phyloP scores from a whole-genome alignment of 805 yeast species.

The Cyberlindnera americana region DNA sequence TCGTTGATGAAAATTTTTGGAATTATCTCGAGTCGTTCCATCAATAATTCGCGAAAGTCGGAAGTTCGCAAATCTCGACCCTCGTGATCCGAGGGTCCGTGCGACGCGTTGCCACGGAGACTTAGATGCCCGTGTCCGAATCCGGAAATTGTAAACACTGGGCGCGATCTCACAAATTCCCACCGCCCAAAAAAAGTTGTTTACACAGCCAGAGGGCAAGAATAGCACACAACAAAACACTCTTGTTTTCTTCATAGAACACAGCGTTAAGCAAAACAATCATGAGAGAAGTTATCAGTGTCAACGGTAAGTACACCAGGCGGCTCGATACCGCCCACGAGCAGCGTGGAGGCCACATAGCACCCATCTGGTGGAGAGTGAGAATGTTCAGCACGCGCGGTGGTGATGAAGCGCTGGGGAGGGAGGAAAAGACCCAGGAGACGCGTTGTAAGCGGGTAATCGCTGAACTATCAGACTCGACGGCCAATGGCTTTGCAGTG shows the following conservation, averaged over 20 bases:
- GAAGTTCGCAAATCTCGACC: neutral
- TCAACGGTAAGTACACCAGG: conserved; percentile 79
- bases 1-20: conserved; percentile 2
- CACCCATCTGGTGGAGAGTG: neutral
- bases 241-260: conserved; percentile 3
- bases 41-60: neutral
- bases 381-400: conserved; percentile 1
- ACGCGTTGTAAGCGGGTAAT: conserved; percentile 1
- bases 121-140: conserved; percentile 7
- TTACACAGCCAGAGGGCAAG: conserved; percentile 15
- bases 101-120: conserved; percentile 1
- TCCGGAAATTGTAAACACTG: conserved; percentile 23
- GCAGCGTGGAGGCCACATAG: too few species aligned
- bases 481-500: neutral
- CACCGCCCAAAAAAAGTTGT: conserved; percentile 22
- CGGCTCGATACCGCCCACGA: too few species aligned
- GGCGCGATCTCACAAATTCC: conserved; percentile 18
- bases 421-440: neutral
- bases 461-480: neutral
- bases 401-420: neutral
- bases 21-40: neutral
- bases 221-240: neutral
- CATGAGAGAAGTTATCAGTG: conserved; percentile 92
- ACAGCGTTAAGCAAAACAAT: conserved; percentile 6
- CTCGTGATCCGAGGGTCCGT: too few species aligned